Evolutionary conservation across 768 basidiomycete genomes (phyloP).

Genomic region (Tricholoma hemisulphureum): DNA sequence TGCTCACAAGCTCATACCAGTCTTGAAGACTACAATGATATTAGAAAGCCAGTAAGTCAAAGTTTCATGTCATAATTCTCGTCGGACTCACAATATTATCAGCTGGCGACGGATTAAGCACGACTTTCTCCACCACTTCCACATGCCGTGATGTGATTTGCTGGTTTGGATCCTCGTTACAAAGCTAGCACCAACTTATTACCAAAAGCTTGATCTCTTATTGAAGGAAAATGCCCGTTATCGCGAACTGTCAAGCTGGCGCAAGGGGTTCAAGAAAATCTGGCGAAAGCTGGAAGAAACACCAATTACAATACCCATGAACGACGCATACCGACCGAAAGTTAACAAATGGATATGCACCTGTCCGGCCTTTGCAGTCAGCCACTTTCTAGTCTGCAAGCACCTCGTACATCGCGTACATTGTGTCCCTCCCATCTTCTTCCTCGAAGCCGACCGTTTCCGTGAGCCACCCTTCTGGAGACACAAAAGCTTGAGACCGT

Average conservation of each 20-base stretch:
- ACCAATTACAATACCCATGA: slow-evolving; percentile 17
- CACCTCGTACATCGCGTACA: slow-evolving; percentile 16
- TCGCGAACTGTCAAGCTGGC: slow-evolving; percentile 12
- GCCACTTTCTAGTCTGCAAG: too few relatives aligned
- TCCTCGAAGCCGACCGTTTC: slow-evolving; percentile 13
- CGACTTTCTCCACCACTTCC: slow-evolving; percentile 33
- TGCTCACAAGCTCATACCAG: slow-evolving; percentile 16
- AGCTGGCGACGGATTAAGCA: slow-evolving; percentile 36
- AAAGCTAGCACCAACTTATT: slow-evolving; percentile 21
- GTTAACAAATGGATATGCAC: slow-evolving; percentile 14
- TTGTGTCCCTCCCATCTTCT: slow-evolving; percentile 16
- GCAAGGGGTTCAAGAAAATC: slow-evolving; percentile 16
- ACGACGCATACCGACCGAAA: slow-evolving; percentile 17
- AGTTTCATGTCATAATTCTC: background rate
- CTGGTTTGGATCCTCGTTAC: slow-evolving; percentile 30
- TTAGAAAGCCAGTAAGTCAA: slow-evolving; percentile 27
- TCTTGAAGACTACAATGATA: slow-evolving; percentile 30
- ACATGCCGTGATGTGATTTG: slow-evolving; percentile 29
- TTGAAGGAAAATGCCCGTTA: background rate
- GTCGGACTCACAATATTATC: background rate
- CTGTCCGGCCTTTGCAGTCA: too few relatives aligned
- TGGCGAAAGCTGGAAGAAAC: slow-evolving; percentile 14
- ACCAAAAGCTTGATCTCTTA: background rate
- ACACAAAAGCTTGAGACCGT: too few relatives aligned
- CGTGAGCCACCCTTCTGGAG: too few relatives aligned